Evolutionary conservation across 805 yeast genomes (phyloP), one percentile per base, ranked within the genome.

Genomic region (Yarrowia osloensis): DNA sequence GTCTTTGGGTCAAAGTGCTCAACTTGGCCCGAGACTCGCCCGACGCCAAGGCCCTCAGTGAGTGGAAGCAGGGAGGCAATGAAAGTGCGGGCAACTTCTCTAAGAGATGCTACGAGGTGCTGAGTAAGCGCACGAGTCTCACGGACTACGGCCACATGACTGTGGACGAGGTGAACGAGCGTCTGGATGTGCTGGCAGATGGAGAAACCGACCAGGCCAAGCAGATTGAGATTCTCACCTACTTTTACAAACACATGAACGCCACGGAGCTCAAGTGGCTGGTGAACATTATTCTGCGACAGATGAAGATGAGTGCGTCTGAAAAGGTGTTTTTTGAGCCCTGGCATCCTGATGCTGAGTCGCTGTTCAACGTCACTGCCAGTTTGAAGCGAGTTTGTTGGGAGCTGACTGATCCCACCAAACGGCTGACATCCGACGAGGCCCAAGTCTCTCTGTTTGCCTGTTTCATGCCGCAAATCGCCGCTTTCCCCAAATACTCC

Each of bases 291-390:
- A 74, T 93, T 3, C 76, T 92, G 65, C 85, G 77, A 76, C 75
- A 75, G 29, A 68, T 77, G 68, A 70, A 74, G 17, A 67, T 90
- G n/a, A 83, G 86, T 4, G 82, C 86, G 9, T 81, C 86, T 68
- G 94, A 90, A 70, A 80, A 82, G 31, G 77, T 81, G 13, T 81
- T 91, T 67, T 77, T 91, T 59, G 71, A 76, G 5, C 71, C 77
- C 31, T 92, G 93, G 90, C 96, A 91, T 75, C 91, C 92, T 0
- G 93, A 91, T 74, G 94, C 96, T 0, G 78, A 81, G 11, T 82
- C 81, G 3, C 82, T 90, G 29, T 85, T 81, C 69, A 85, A 86
- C 68, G 86, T 89, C 7, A 89, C 91, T 3, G 85, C 86, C 66
- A 85, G 86, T 72, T 75, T 92, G 57, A 81, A 85, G 69, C 77